Evolutionary conservation across 179 eudicot species (phyloP).

Genomic region (Sideroxylon spinosum): DNA sequence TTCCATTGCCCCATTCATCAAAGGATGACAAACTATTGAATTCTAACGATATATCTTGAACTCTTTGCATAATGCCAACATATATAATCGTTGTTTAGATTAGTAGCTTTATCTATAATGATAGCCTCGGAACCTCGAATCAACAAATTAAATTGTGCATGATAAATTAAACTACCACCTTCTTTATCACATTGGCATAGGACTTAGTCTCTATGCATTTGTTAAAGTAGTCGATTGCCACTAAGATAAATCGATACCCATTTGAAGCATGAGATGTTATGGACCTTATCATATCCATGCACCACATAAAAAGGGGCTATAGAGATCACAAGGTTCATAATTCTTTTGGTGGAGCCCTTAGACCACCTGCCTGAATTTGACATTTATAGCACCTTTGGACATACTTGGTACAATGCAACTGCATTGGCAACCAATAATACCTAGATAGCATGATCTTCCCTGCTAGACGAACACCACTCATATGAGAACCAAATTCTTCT

Average conservation of each 20-base stretch:
- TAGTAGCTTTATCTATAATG: neutral
- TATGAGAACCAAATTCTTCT: neutral
- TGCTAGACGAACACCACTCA: neutral
- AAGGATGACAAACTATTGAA: neutral
- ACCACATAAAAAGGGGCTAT: neutral
- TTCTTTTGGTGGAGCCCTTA: neutral
- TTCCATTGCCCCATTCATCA: conserved; percentile 4
- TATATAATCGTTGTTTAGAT: neutral
- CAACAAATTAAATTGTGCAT: neutral
- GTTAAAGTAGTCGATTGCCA: conserved; percentile 3
- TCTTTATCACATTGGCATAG: neutral
- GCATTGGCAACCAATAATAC: neutral
- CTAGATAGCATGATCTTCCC: neutral
- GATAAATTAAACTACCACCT: neutral
- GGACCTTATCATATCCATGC: neutral
- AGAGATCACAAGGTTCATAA: neutral
- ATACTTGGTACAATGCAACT: neutral
- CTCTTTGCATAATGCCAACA: no score
- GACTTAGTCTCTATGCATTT: neutral
- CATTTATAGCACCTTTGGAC: neutral
- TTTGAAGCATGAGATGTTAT: no score
- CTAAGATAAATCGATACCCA: neutral
- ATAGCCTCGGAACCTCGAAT: neutral
- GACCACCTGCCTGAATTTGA: neutral
- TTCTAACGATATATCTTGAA: no score